phyloP scores from a whole-genome alignment of 805 yeast genomes.

The Kluyveromyces dobzhanskii region DNA sequence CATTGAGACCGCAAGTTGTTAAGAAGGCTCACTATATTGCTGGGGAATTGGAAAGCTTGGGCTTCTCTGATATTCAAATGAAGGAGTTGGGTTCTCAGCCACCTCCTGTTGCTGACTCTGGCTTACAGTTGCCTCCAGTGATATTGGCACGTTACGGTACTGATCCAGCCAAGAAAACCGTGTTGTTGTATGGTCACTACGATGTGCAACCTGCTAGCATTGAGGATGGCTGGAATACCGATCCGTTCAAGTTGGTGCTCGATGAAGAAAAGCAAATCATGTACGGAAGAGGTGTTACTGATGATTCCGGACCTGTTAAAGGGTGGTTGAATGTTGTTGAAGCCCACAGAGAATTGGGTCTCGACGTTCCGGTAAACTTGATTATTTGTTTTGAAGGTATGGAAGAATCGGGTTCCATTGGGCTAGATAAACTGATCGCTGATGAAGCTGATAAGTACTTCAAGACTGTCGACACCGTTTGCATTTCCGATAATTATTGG shows the following conservation, averaged over 20 bases:
- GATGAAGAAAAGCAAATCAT: conserved; percentile 59
- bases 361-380: conserved; percentile 89
- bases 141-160: conserved; percentile 83
- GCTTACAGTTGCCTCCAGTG: conserved; percentile 81
- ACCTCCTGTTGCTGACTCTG: conserved; percentile 67
- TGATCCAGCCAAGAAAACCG: conserved; percentile 78
- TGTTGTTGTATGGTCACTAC: conserved; percentile 91
- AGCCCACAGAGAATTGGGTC: conserved; percentile 77
- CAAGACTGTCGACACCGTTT: conserved; percentile 85
- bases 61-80: conserved; percentile 75
- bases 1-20: conserved; percentile 79
- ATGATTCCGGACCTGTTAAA: conserved; percentile 96
- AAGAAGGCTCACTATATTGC: conserved; percentile 82
- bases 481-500: conserved; percentile 98
- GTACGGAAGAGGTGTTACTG: conserved; percentile 92
- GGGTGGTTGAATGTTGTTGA: conserved; percentile 93
- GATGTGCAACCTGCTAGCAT: conserved; percentile 94
- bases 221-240: conserved; percentile 94
- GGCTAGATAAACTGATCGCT: conserved; percentile 76
- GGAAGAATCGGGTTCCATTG: conserved; percentile 97
- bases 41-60: conserved; percentile 58
- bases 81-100: conserved; percentile 85
- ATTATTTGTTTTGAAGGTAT: conserved; percentile 95
- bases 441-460: conserved; percentile 74
- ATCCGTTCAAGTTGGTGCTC: conserved; percentile 69